A percentile compares a stretch with the other conserved stretches of the same genome.
These are phyloP conservation scores for Fusarium sp. DNA, from an alignment of 2,329 filamentous ascomycete species.

Conservation along the genomic window DNA sequence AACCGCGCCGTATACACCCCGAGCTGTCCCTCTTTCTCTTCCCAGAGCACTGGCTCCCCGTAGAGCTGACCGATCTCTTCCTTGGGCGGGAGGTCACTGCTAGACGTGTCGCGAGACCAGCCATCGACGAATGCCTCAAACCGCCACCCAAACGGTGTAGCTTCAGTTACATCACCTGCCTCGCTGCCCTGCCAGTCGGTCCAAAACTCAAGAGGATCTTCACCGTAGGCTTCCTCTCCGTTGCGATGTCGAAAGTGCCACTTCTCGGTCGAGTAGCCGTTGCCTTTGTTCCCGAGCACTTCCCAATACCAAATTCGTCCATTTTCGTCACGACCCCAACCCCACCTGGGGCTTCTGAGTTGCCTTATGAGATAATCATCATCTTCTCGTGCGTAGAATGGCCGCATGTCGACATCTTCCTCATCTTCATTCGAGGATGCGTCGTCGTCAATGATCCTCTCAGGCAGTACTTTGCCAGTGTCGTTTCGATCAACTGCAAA, in stretches of 20 bases:
- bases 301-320: slow-evolving; percentile 11
- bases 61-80: background rate
- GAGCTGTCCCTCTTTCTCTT: background rate
- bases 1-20: background rate
- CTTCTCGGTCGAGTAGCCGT: slow-evolving; percentile 1
- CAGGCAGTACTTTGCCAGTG: background rate
- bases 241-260: slow-evolving; percentile 12
- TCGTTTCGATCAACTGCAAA: slow-evolving; percentile 2
- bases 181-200: background rate
- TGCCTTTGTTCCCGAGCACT: background rate
- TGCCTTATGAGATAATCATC: slow-evolving; percentile 1
- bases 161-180: background rate
- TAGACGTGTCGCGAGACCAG: background rate
- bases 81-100: background rate
- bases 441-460: background rate
- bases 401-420: background rate
- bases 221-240: background rate
- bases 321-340: slow-evolving; percentile 9
- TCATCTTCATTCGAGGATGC: background rate
- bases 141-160: slow-evolving; percentile 16
- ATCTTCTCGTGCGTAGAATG: slow-evolving; percentile 5
- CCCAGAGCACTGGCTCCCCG: background rate
- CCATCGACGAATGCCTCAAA: background rate
- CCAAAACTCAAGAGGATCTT: slow-evolving; percentile 20
- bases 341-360: background rate